Evolutionary conservation across 371 early-diverging fungal genomes (phyloP).

Genomic region (Mucor circinelloides): DNA sequence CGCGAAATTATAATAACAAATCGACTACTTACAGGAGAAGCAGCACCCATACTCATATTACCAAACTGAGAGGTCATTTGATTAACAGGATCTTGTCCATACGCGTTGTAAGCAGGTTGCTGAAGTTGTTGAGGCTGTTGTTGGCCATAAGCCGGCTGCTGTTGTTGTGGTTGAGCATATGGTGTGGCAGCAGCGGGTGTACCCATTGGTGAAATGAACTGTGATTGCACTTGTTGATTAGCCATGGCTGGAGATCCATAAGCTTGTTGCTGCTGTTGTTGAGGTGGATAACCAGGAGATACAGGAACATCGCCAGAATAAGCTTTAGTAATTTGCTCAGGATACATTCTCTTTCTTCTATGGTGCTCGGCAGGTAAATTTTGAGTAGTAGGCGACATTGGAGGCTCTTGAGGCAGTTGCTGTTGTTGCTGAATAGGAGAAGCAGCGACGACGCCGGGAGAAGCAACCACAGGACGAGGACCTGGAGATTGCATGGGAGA

Average conservation of each 20-base stretch:
- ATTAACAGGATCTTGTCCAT: slow-evolving; percentile 30
- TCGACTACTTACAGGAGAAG: slow-evolving; percentile 42
- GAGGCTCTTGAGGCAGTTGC: slow-evolving; percentile 5
- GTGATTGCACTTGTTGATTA: slow-evolving; percentile 9
- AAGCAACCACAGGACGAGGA: neutral
- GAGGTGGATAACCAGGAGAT: slow-evolving; percentile 19
- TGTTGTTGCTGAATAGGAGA: slow-evolving; percentile 17
- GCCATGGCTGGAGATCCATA: slow-evolving; percentile 25
- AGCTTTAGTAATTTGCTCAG: slow-evolving; percentile 54
- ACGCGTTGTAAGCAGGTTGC: slow-evolving; percentile 27
- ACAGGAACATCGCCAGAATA: slow-evolving; percentile 38
- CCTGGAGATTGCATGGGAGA: slow-evolving; percentile 16
- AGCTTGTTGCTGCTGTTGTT: slow-evolving; percentile 15
- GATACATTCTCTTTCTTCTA: slow-evolving; percentile 63
- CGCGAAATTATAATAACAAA: slow-evolving; percentile 18
- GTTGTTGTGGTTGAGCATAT: slow-evolving; percentile 21
- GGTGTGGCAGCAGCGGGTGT: slow-evolving; percentile 8
- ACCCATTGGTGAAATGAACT: slow-evolving; percentile 21
- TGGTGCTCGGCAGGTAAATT: slow-evolving; percentile 33
- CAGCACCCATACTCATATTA: slow-evolving; percentile 42
- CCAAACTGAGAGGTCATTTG: slow-evolving; percentile 50
- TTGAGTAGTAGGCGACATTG: slow-evolving; percentile 5
- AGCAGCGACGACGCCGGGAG: neutral
- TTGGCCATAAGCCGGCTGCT: slow-evolving; percentile 25
- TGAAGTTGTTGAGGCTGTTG: slow-evolving; percentile 19